A percentile compares a stretch with the other conserved stretches of the same genome.
These are phyloP conservation scores for Tolypocladium album DNA, from an alignment of 2,329 filamentous ascomycete species.

Conservation along the genomic window DNA sequence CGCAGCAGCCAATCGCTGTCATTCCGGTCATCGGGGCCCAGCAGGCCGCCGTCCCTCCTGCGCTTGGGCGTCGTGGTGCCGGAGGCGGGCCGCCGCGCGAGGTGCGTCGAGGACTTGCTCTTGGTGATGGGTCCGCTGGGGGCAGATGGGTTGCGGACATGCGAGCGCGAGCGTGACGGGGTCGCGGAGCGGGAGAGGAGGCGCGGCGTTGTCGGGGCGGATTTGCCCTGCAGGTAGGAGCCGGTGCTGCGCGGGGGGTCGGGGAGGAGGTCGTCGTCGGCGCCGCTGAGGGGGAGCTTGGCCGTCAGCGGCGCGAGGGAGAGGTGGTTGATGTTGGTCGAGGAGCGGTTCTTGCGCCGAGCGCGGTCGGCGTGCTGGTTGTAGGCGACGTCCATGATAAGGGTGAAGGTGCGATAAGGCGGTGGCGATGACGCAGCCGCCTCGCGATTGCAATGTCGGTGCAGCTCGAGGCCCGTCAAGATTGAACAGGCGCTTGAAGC, in stretches of 20 bases:
- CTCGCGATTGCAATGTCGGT: background rate
- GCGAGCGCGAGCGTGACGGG: slow-evolving; percentile 34
- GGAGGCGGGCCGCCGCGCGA: slow-evolving; percentile 20
- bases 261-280: slow-evolving; percentile 37
- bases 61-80: slow-evolving; percentile 24
- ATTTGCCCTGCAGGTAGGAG: slow-evolving; percentile 52
- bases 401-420: background rate
- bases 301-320: slow-evolving; percentile 54
- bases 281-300: slow-evolving; percentile 46
- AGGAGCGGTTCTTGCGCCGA: slow-evolving; percentile 47
- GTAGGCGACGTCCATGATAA: slow-evolving; percentile 45
- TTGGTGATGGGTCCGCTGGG: slow-evolving; percentile 34
- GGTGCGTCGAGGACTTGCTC: slow-evolving; percentile 53
- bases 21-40: slow-evolving; percentile 24
- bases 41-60: slow-evolving; percentile 18
- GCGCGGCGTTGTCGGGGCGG: slow-evolving; percentile 53
- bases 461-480: background rate
- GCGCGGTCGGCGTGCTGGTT: slow-evolving; percentile 47
- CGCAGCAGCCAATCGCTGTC: slow-evolving; percentile 57
- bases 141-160: slow-evolving; percentile 28
- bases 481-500: background rate
- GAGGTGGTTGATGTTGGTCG: slow-evolving; percentile 47
- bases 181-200: slow-evolving; percentile 49
- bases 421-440: background rate
- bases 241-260: slow-evolving; percentile 19